Evolutionary conservation across 2,329 filamentous ascomycete genomes (phyloP), one percentile per base, ranked within the genome.

Genomic region (Fusarium nurragi): DNA sequence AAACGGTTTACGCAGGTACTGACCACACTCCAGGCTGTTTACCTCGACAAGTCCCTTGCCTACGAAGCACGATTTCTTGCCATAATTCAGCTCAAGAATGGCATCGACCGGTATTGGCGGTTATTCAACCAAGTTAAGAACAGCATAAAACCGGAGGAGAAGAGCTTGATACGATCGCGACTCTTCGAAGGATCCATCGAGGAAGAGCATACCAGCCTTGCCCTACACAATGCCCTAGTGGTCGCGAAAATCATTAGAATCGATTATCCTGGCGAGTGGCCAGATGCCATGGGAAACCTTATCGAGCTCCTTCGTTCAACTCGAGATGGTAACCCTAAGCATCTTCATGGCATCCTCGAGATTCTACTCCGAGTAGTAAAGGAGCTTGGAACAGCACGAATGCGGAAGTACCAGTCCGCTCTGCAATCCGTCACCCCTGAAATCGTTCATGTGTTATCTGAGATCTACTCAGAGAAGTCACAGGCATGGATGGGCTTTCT

Each of bases 21-120:
- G 46, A 72, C 54, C 37, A 26, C 36, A 19, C 43, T 28, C 28
- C 73, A 96, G 90, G 85, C 89, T 69, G 86, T 93, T 32, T 97
- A 94, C 75, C 84, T 97, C 64, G 91, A 97, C 79, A 88, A 88
- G 61, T 87, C 88, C 3, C 81, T 96, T 2, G 91, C 92, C 2
- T 79, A 87, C 56, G 89, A 96, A 71, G 86, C 94, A 50, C 91
- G 95, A 61, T 93, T 97, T 73, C 88, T 97, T 12, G 91, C 94
- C 52, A 88, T 98, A 56, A 97, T 98, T 68, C 92, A 97, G 75
- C 84, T 99, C 51, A 98, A 98, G 76, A 97, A 98, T 76, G 95
- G 94, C 53, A 94, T 98, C 77, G 94, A 98, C 75, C 93, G 90
- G 75, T 93, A 93, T 77, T 99, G 95, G 95, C 86, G 95, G 14